Conservation (phyloP, 169 alveolate species). For the Miamiensis avidus region DNA sequence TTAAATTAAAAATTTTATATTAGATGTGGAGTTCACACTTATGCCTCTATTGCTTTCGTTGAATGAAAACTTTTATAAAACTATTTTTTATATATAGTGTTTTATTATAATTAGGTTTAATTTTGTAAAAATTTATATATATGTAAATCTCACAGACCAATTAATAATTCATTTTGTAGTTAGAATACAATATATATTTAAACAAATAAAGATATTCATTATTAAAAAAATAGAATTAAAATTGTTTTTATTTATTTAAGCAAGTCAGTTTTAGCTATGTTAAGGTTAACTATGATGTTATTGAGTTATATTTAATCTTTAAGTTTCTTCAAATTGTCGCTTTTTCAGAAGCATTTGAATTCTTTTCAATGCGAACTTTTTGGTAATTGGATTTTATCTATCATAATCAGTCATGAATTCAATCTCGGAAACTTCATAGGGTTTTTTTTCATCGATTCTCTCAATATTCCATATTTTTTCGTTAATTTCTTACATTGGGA, state of each 20-base stretch:
- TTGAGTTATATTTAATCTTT: too few relatives aligned
- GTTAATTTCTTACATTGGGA: conserved; percentile 24
- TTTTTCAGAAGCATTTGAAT: neutral
- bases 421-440: conserved; percentile 24
- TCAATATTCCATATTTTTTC: conserved; percentile 25
- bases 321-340: too few relatives aligned
- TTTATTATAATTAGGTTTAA: too few relatives aligned
- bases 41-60: conserved; percentile 27
- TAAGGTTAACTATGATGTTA: too few relatives aligned
- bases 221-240: too few relatives aligned
- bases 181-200: neutral
- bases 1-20: too few relatives aligned
- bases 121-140: too few relatives aligned
- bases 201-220: too few relatives aligned
- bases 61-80: neutral
- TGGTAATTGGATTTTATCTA: conserved; percentile 44
- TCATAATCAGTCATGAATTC: conserved; percentile 35
- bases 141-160: neutral
- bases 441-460: conserved; percentile 23
- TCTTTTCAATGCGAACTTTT: conserved; percentile 26
- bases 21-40: conserved; percentile 27
- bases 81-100: too few relatives aligned
- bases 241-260: too few relatives aligned
- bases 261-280: too few relatives aligned
- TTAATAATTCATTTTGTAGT: neutral